Evolutionary conservation across 331 rosid species (phyloP).

Genomic region (Malus hybrid): DNA sequence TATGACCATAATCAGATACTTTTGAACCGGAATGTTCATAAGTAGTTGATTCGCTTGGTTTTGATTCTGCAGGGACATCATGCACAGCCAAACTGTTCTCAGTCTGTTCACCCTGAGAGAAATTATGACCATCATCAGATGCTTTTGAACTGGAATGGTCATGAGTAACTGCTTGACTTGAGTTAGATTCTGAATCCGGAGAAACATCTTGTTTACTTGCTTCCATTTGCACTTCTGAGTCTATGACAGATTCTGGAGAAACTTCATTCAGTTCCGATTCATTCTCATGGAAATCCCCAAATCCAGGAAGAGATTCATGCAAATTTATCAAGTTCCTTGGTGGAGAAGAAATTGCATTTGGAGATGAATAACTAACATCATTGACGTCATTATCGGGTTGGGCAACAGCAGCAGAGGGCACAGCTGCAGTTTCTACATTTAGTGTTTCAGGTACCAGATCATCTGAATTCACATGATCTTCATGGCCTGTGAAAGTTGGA

Average conservation of each 20-base stretch:
- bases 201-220: slow-evolving; percentile 25
- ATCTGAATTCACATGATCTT: slow-evolving; percentile 21
- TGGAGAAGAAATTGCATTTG: slow-evolving; percentile 26
- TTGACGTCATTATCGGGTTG: slow-evolving; percentile 21
- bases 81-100: slow-evolving; percentile 22
- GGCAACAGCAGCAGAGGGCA: slow-evolving; percentile 18
- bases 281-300: slow-evolving; percentile 21
- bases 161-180: slow-evolving; percentile 14
- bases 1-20: slow-evolving; percentile 17
- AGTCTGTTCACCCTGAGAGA: slow-evolving; percentile 17
- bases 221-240: slow-evolving; percentile 19
- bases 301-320: slow-evolving; percentile 25
- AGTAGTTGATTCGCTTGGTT: slow-evolving; percentile 18
- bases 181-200: slow-evolving; percentile 21
- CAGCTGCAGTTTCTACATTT: slow-evolving; percentile 28
- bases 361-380: slow-evolving; percentile 18
- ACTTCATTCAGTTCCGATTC: slow-evolving; percentile 30
- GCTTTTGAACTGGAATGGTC: slow-evolving; percentile 25
- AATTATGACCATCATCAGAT: slow-evolving; percentile 14
- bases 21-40: slow-evolving; percentile 20
- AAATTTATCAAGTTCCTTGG: slow-evolving; percentile 15
- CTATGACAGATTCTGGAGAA: slow-evolving; percentile 27
- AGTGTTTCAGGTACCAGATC: slow-evolving; percentile 24
- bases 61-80: slow-evolving; percentile 25
- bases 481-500: slow-evolving; percentile 16